Evolutionary conservation across 345 rosid genomes (phyloP).

Genomic region (Gossypium herbaceum): DNA sequence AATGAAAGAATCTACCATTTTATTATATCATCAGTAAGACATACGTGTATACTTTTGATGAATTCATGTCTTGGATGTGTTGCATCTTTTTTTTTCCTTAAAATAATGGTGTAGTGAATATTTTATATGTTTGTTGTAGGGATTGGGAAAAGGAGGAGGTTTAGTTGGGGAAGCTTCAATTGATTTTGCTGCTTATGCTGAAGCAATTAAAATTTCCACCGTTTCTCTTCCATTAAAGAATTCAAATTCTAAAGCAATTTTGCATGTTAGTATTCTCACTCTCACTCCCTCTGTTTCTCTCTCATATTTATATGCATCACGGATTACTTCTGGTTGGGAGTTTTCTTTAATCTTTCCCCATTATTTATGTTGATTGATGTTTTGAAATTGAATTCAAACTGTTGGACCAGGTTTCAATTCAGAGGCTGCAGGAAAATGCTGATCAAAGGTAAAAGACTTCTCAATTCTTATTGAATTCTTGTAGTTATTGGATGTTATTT

Average conservation of each 20-base stretch:
- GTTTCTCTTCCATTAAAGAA: slow-evolving; percentile 73
- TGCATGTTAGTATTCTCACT: slow-evolving; percentile 61
- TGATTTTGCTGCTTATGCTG: slow-evolving; percentile 74
- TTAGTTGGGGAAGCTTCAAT: slow-evolving; percentile 71
- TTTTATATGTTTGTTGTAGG: slow-evolving; percentile 35
- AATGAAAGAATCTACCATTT: slow-evolving; percentile 65
- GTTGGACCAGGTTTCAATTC: slow-evolving; percentile 62
- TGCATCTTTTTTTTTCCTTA: not conserved
- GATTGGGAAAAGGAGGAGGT: slow-evolving; percentile 56
- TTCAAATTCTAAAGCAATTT: slow-evolving; percentile 55
- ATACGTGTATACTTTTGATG: not conserved
- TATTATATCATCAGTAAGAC: slow-evolving; percentile 61
- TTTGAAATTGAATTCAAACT: slow-evolving; percentile 22
- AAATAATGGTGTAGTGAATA: not conserved
- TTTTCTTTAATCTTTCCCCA: slow-evolving; percentile 7
- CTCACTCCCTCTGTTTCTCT: slow-evolving; percentile 16
- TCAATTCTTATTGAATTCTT: not conserved
- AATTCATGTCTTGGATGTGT: not conserved
- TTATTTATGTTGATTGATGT: slow-evolving; percentile 21
- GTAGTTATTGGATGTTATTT: slow-evolving; percentile 13
- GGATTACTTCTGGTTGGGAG: slow-evolving; percentile 17
- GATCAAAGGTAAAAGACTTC: slow-evolving; percentile 50
- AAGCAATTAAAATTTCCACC: slow-evolving; percentile 51
- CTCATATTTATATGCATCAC: slow-evolving; percentile 26
- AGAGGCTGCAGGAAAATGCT: slow-evolving; percentile 52